Conservation (phyloP, 495 filamentous ascomycete species). For the Astrothelium macrocarpum region DNA sequence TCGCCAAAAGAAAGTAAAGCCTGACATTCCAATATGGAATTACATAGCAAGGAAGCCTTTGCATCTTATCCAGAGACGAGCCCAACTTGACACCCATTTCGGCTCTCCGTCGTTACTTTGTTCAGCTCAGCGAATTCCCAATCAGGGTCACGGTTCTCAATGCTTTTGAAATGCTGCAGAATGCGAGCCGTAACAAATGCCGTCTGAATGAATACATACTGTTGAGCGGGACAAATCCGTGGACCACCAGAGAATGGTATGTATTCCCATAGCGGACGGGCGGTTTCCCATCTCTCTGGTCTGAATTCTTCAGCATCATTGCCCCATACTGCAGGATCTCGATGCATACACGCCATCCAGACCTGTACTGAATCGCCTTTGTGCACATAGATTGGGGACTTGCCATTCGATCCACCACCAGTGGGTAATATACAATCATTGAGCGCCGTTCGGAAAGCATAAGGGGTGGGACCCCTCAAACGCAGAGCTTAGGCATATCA, state of each 20-base stretch:
- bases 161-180: background rate
- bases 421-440: slow-evolving; percentile 28
- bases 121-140: background rate
- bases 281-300: slow-evolving; percentile 32
- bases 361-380: slow-evolving; percentile 22
- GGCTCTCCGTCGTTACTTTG: background rate
- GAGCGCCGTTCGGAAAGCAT: slow-evolving; percentile 24
- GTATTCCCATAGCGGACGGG: slow-evolving; percentile 26
- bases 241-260: slow-evolving; percentile 35
- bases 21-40: too few species aligned
- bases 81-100: background rate
- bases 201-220: background rate
- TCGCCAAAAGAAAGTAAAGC: too few species aligned
- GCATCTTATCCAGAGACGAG: too few species aligned
- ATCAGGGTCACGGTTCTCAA: background rate
- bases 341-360: slow-evolving; percentile 27
- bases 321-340: slow-evolving; percentile 25
- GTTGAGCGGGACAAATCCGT: slow-evolving; percentile 24
- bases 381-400: slow-evolving; percentile 23
- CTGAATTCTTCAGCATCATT: slow-evolving; percentile 28
- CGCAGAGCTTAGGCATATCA: slow-evolving; percentile 11
- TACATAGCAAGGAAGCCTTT: too few species aligned
- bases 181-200: background rate
- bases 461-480: slow-evolving; percentile 22
- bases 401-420: slow-evolving; percentile 27